Conservation (phyloP, 169 alveolate species). For the Plasmodium coatneyi region DNA sequence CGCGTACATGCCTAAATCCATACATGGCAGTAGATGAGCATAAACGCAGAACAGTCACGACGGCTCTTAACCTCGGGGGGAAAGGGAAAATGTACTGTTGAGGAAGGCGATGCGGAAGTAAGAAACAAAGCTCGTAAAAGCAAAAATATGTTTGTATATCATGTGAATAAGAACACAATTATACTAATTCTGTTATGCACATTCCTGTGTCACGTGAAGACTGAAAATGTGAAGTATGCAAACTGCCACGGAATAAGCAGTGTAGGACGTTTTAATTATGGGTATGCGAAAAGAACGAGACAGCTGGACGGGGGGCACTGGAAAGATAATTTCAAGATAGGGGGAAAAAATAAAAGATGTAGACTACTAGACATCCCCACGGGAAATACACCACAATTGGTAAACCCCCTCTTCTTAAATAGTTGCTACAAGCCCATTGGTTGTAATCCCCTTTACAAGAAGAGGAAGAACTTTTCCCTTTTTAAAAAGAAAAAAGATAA, state of each 20-base stretch:
- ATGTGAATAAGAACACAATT: constrained; percentile 25
- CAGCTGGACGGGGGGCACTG: not conserved
- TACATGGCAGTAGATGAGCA: not conserved
- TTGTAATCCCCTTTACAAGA: not conserved
- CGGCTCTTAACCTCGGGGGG: not conserved
- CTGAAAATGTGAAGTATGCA: not conserved
- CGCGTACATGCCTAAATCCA: not conserved
- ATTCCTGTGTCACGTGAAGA: constrained; percentile 10
- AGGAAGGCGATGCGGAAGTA: not conserved
- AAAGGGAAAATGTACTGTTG: not conserved
- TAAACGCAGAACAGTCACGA: not conserved
- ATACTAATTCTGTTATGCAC: constrained; percentile 23
- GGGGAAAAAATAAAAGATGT: not conserved
- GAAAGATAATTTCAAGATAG: not conserved
- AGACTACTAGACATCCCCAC: not conserved
- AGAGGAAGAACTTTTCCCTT: constrained; percentile 3
- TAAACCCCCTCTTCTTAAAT: not conserved
- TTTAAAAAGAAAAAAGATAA: constrained; percentile 53
- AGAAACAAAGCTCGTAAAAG: not conserved
- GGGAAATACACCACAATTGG: not conserved
- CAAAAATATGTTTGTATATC: constrained; percentile 54
- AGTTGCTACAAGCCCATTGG: not conserved
- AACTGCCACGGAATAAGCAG: not conserved
- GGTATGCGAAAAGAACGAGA: not conserved
- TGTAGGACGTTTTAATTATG: not conserved